Percentiles rank a stretch among this genome's conserved stretches.
Conservation (phyloP, 306 rosid genomes). For the Cucurbita moschata region DNA sequence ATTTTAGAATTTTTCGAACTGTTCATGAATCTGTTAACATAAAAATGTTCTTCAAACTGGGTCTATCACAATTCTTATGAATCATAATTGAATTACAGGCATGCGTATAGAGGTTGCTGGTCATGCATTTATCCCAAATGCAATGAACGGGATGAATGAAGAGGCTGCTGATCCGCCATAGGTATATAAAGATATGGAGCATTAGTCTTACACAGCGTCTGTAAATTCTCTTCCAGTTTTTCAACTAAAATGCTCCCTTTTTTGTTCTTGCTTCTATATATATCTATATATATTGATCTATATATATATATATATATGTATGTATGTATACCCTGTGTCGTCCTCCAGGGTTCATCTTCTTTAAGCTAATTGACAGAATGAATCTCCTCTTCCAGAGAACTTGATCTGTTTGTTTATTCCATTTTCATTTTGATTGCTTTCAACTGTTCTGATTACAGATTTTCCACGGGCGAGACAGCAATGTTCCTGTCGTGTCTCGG, state of each 20-base stretch:
- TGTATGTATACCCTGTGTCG: not conserved
- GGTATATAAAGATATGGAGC: not conserved
- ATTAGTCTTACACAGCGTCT: not conserved
- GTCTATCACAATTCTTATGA: not conserved
- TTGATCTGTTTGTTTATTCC: not conserved
- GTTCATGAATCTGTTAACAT: not conserved
- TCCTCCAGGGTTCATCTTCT: not conserved
- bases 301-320: too few relatives aligned
- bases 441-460: not conserved
- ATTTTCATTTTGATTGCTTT: not conserved
- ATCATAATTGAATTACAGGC: not conserved
- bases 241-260: not conserved
- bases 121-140: not conserved
- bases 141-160: not conserved
- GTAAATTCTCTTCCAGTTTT: not conserved
- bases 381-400: not conserved
- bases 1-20: too few relatives aligned
- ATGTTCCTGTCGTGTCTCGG: too few relatives aligned
- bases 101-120: not conserved
- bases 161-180: not conserved
- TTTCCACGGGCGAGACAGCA: too few relatives aligned
- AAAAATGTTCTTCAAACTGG: not conserved
- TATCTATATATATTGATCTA: too few relatives aligned
- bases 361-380: not conserved
- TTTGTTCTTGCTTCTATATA: not conserved